A percentile compares a stretch with the other conserved stretches of the same genome.
These are phyloP conservation scores for Batrachochytrium dendrobatidis DNA, from an alignment of 371 early-diverging fungal genomes.

Conservation along the genomic window DNA sequence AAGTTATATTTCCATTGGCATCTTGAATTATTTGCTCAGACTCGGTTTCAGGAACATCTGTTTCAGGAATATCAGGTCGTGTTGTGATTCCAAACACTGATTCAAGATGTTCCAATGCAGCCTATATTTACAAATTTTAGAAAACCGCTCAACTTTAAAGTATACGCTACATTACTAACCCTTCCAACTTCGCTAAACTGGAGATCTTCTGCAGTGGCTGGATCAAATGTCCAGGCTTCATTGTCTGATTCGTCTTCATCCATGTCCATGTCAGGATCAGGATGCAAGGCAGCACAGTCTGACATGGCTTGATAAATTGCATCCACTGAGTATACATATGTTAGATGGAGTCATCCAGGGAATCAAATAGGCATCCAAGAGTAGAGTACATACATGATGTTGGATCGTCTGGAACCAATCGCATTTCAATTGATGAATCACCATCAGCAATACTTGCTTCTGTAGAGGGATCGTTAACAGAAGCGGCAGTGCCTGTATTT, in stretches of 20 bases:
- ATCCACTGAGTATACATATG: constrained; percentile 50
- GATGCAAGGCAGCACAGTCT: constrained; percentile 68
- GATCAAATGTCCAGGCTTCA: constrained; percentile 11
- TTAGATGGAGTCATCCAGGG: neutral
- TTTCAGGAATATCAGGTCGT: neutral
- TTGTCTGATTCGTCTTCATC: constrained; percentile 29
- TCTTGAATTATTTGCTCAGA: no score
- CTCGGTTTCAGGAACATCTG: no score
- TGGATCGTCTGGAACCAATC: constrained; percentile 57
- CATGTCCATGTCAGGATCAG: constrained; percentile 43
- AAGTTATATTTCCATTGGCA: constrained; percentile 3
- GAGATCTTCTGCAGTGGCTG: constrained; percentile 2
- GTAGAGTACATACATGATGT: constrained; percentile 45
- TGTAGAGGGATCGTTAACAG: constrained; percentile 35
- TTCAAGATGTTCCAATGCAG: constrained; percentile 31
- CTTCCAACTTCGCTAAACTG: constrained; percentile 15
- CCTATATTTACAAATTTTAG: constrained; percentile 20
- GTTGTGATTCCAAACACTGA: constrained; percentile 21
- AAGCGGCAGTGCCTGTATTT: no score
- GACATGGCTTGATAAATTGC: constrained; percentile 62
- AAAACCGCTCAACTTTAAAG: constrained; percentile 9
- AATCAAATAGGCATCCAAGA: neutral
- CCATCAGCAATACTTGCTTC: constrained; percentile 46
- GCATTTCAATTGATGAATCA: constrained; percentile 15
- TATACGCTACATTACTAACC: neutral